A percentile compares a stretch with the other conserved stretches of the same genome.
These are phyloP conservation scores for Citeromyces siamensis DNA, from an alignment of 1,139 yeast species.

Conservation along the genomic window DNA sequence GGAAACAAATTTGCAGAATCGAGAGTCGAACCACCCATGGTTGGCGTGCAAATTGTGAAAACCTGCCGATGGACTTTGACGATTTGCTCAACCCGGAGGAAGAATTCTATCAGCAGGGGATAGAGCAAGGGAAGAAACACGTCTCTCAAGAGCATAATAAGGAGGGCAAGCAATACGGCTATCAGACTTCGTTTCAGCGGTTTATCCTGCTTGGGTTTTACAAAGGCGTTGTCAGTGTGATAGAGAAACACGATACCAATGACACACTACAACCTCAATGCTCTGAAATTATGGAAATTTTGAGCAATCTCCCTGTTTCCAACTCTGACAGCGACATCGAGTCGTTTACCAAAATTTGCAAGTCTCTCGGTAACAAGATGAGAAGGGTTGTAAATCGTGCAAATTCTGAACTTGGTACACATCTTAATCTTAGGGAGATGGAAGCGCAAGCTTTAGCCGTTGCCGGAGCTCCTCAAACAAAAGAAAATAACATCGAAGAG, in stretches of 20 bases:
- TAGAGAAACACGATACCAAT: background rate
- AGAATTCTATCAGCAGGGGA: slow-evolving; percentile 32
- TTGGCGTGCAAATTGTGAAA: background rate
- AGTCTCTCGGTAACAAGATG: slow-evolving; percentile 1
- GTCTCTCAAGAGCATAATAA: slow-evolving; percentile 26
- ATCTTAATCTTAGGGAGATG: background rate
- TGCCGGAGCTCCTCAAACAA: slow-evolving; percentile 1
- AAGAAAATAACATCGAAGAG: background rate
- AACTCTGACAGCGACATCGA: slow-evolving; percentile 3
- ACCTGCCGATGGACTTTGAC: slow-evolving; percentile 20
- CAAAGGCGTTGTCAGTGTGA: slow-evolving; percentile 17
- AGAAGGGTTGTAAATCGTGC: background rate
- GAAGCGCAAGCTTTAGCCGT: background rate
- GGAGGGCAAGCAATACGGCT: slow-evolving; percentile 45
- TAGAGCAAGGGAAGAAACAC: slow-evolving; percentile 30
- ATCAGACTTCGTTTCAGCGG: slow-evolving; percentile 47
- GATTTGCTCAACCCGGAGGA: slow-evolving; percentile 32
- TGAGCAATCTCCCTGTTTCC: background rate
- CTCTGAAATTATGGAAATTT: background rate
- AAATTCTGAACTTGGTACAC: background rate
- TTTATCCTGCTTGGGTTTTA: slow-evolving; percentile 37
- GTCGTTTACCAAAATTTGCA: background rate
- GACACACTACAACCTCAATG: background rate
- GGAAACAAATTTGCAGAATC: too few species aligned
- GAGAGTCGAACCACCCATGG: too few species aligned